Percentiles rank a stretch among this genome's conserved stretches.
Evolutionary conservation across 805 yeast species (phyloP).

Genomic region (Candida nemodendra): DNA sequence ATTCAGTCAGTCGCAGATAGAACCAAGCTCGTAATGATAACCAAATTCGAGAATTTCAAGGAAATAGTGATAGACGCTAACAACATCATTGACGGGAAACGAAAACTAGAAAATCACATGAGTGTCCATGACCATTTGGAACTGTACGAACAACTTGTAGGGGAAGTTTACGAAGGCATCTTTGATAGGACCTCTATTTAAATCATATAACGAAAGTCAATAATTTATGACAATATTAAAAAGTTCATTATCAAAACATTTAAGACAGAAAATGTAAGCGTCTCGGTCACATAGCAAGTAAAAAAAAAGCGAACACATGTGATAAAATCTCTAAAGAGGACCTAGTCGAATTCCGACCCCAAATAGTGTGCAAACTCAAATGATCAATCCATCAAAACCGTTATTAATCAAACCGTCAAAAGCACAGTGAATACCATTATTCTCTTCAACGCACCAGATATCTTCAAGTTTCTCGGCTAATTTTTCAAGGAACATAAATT

Average conservation of each 20-base stretch:
- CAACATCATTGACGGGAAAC: constrained; percentile 7
- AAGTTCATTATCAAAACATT: neutral
- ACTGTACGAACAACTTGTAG: constrained; percentile 28
- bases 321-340: too few species aligned
- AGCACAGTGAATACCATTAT: constrained; percentile 8
- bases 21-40: constrained; percentile 29
- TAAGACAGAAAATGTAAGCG: neutral
- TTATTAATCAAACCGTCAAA: constrained; percentile 18
- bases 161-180: constrained; percentile 37
- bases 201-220: neutral
- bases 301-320: too few species aligned
- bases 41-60: constrained; percentile 31
- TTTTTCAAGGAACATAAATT: constrained; percentile 13
- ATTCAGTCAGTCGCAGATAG: constrained; percentile 32
- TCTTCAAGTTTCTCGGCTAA: constrained; percentile 27
- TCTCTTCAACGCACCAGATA: constrained; percentile 29
- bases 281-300: neutral
- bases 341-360: too few species aligned
- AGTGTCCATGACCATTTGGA: constrained; percentile 8
- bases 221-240: neutral
- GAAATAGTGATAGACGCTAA: constrained; percentile 5
- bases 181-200: constrained; percentile 34
- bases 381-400: constrained; percentile 14
- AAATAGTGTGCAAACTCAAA: too few species aligned
- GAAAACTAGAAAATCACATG: constrained; percentile 2